Base-by-base conservation (phyloP, 2,329 filamentous ascomycete species). In the Domatiomyces catenatus region DNA sequence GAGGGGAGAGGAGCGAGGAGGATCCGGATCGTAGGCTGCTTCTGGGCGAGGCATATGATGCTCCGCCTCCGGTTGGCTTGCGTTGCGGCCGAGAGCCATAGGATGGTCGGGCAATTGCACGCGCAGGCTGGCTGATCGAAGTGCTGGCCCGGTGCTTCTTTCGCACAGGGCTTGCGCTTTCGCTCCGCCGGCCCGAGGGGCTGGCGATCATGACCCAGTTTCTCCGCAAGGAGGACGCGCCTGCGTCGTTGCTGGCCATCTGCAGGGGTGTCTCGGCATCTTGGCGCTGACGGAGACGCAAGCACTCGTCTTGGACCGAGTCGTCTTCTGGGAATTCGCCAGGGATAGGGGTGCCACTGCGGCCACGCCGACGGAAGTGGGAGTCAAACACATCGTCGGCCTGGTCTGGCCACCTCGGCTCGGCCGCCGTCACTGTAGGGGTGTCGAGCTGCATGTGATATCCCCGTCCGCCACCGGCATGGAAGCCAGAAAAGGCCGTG, bases 401-500 rank as follows among this genome's bases (percentile, higher is more conserved):
- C 3, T 60, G 54, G 47, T 60, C 56, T 3, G 59, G 48, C 19
- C 64, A 56, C 32, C 64, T 60, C 63, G 65, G 63, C 18, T 52
- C 49, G 48, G 53, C 64, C 47, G 62, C 48, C 43, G 61, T 57
- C 4, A 60, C 50, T 5, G 47, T 36, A 19, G 56, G 50, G 45
- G 46, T 60, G 44, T 56, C 62, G 48, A 63, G 52, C 22, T 71
- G 63, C 58, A 86, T 69, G 5, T 75, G 70, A 61, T 89, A 94
- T 22, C 79, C 80, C 53, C 72, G 73, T 7, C 89, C 90, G 2
- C 84, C 86, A 6, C 89, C 90, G 10, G 89, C 87, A 54, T 89
- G 81, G 64, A 95, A 95, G 0, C 89, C 89, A 50, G 77, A 76
- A 61, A 95, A 93, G 0, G 84, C 78, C 20, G 63, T 70, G 3